phyloP scores from a whole-genome alignment of 2,329 filamentous ascomycete species.

The Cryphonectria japonica region DNA sequence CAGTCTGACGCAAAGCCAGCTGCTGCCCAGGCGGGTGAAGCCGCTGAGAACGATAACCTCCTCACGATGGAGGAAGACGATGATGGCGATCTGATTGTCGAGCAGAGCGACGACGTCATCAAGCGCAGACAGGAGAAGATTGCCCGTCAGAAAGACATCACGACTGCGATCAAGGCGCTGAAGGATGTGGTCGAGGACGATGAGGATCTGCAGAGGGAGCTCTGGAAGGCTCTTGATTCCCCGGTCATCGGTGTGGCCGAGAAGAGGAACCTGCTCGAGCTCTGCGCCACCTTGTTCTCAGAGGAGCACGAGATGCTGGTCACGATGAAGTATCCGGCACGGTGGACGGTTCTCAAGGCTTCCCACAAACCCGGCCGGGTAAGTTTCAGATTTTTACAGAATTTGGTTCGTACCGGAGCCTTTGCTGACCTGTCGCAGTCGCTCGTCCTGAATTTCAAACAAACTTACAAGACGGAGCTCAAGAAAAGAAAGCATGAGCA shows the following conservation, averaged over 20 bases:
- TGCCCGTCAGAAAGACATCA: slow-evolving; percentile 52
- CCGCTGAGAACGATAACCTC: slow-evolving; percentile 17
- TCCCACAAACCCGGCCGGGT: slow-evolving; percentile 23
- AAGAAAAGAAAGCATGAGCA: slow-evolving; percentile 54
- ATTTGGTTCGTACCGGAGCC: too few relatives aligned
- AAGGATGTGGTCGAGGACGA: slow-evolving; percentile 53
- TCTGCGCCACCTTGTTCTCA: slow-evolving; percentile 55
- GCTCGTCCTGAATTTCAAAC: slow-evolving; percentile 32
- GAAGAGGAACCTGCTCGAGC: slow-evolving; percentile 54
- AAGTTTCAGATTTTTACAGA: slow-evolving; percentile 2
- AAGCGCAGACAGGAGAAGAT: slow-evolving; percentile 51
- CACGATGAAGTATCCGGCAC: slow-evolving; percentile 51
- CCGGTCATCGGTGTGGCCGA: slow-evolving; percentile 51
- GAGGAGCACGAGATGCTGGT: slow-evolving; percentile 51
- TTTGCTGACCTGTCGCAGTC: slow-evolving; percentile 24
- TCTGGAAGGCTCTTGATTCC: slow-evolving; percentile 57
- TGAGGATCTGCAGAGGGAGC: slow-evolving; percentile 45
- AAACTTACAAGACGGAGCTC: slow-evolving; percentile 28
- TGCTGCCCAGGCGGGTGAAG: background rate
- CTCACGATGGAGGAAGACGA: slow-evolving; percentile 34
- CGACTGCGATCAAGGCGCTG: slow-evolving; percentile 50
- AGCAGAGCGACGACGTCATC: slow-evolving; percentile 48
- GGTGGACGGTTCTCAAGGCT: slow-evolving; percentile 43
- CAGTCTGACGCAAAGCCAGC: slow-evolving; percentile 16
- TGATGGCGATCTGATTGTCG: slow-evolving; percentile 51